phyloP scores from a whole-genome alignment of 805 yeast genomes.

The Ogataea saltuana region DNA sequence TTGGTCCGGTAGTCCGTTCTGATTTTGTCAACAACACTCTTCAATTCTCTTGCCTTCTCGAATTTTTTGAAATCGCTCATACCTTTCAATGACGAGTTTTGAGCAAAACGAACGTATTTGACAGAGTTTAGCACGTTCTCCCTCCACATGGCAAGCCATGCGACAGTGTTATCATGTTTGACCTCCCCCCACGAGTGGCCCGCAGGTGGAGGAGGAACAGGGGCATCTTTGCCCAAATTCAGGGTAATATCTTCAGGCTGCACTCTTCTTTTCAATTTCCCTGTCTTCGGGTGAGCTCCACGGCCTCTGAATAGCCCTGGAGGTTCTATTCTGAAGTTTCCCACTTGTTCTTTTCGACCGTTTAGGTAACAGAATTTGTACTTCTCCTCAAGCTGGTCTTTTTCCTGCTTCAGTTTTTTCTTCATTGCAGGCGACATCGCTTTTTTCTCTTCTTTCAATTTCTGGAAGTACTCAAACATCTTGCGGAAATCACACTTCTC shows the following conservation, averaged over 20 bases:
- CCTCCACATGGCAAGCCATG: slow-evolving; percentile 97
- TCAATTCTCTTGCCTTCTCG: slow-evolving; percentile 88
- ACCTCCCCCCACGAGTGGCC: slow-evolving; percentile 93
- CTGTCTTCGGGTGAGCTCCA: slow-evolving; percentile 96
- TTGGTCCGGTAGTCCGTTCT: slow-evolving; percentile 72
- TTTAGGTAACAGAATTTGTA: slow-evolving; percentile 78
- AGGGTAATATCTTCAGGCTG: slow-evolving; percentile 86
- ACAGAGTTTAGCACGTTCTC: slow-evolving; percentile 83
- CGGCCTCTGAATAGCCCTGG: slow-evolving; percentile 96
- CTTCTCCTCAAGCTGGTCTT: slow-evolving; percentile 75
- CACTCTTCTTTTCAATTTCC: slow-evolving; percentile 84
- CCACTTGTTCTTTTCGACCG: slow-evolving; percentile 89
- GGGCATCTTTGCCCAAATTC: slow-evolving; percentile 71
- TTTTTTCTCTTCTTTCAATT: slow-evolving; percentile 70
- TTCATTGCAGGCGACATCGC: slow-evolving; percentile 70
- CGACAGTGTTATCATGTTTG: slow-evolving; percentile 82
- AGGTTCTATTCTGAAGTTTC: slow-evolving; percentile 93
- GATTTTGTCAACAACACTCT: slow-evolving; percentile 67
- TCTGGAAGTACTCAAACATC: slow-evolving; percentile 72
- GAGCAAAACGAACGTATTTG: slow-evolving; percentile 90
- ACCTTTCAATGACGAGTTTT: slow-evolving; percentile 87
- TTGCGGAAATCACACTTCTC: slow-evolving; percentile 73
- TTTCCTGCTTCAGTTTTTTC: slow-evolving; percentile 68
- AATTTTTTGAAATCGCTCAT: slow-evolving; percentile 88
- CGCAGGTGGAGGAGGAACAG: slow-evolving; percentile 77